Evolutionary conservation across 2,329 filamentous ascomycete genomes (phyloP), one percentile per base, ranked within the genome.

Genomic region (Trichoderma afroharzianum): DNA sequence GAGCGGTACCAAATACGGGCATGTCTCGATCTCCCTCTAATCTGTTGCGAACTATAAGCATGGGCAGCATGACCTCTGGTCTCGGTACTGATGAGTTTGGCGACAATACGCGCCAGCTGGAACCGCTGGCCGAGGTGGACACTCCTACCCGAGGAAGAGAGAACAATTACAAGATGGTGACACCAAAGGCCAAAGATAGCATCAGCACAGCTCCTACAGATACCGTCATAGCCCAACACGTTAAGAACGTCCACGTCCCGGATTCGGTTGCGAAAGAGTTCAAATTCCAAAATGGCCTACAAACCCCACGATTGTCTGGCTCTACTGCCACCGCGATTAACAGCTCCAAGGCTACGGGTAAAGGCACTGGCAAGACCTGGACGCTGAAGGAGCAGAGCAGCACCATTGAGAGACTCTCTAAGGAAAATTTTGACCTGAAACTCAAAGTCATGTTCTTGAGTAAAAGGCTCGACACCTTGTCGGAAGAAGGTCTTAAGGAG

Each of bases 401-500:
- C 82, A 98, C 95, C 15, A 98, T 99, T 74, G 96, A 99, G 81
- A 91, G 95, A 72, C 87, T 98, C 2, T 97, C 94, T 72, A 99
- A 99, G 82, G 96, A 99, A 81, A 99, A 99, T 75, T 99, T 98
- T 79, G 95, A 98, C 79, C 84, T 98, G 70, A 98, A 98, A 82
- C 90, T 98, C 82, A 97, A 97, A 80, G 96, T 98, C 74, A 97
- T 98, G 86, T 99, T 98, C 78, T 87, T 99, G 63, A 97, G 95
- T 77, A 93, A 98, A 80, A 92, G 95, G 2, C 84, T 99, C 24
- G 94, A 97, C 81, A 96, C 95, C 79, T 88, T 97, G 55, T 98
- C 95, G 1, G 95, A 98, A 80, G 95, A 98, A 82, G 94, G 95
- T 74, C 92, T 99, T 80, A 97, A 97, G 82, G 95, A 98, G 80